A percentile compares a stretch with the other conserved stretches of the same genome.
Evolutionary conservation across 2,329 filamentous ascomycete species (phyloP).

Genomic region (Pleoardoris graminearum): DNA sequence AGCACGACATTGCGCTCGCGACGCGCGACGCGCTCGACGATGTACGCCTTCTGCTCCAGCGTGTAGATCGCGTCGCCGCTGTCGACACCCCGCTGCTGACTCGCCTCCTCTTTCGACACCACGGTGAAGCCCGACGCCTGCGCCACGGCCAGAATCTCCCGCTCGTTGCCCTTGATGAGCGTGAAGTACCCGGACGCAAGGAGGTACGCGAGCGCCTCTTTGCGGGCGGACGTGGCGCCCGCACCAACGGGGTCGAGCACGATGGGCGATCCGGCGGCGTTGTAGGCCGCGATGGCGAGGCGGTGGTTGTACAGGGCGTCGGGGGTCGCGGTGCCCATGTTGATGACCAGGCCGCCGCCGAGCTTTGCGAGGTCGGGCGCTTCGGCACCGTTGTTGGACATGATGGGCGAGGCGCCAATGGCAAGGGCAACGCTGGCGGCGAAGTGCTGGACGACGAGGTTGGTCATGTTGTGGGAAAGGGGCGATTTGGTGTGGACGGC

Average conservation of each 20-base stretch:
- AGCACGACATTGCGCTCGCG: constrained; percentile 74
- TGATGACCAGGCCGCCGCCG: constrained; percentile 80
- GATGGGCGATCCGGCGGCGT: constrained; percentile 71
- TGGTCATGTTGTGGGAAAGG: constrained; percentile 95
- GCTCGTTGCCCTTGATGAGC: constrained; percentile 92
- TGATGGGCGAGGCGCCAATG: constrained; percentile 87
- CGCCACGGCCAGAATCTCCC: constrained; percentile 76
- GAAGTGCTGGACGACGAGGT: constrained; percentile 92
- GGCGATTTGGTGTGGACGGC: constrained; percentile 67
- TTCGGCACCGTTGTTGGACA: constrained; percentile 86
- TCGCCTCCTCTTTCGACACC: constrained; percentile 27
- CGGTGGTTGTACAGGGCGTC: constrained; percentile 73
- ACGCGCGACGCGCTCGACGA: constrained; percentile 69
- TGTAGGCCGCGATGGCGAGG: constrained; percentile 79
- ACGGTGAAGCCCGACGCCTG: constrained; percentile 53
- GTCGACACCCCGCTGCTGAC: constrained; percentile 82
- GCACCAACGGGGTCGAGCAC: constrained; percentile 90
- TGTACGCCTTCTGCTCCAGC: constrained; percentile 58
- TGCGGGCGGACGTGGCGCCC: constrained; percentile 76
- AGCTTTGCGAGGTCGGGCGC: constrained; percentile 77
- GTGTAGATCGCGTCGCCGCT: constrained; percentile 62
- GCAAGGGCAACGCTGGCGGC: constrained; percentile 87
- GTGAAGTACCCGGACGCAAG: constrained; percentile 76
- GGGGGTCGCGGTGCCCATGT: constrained; percentile 89
- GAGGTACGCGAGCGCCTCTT: constrained; percentile 70